phyloP scores from a whole-genome alignment of 2,329 filamentous ascomycete species.

The Sphaerulina musiva region DNA sequence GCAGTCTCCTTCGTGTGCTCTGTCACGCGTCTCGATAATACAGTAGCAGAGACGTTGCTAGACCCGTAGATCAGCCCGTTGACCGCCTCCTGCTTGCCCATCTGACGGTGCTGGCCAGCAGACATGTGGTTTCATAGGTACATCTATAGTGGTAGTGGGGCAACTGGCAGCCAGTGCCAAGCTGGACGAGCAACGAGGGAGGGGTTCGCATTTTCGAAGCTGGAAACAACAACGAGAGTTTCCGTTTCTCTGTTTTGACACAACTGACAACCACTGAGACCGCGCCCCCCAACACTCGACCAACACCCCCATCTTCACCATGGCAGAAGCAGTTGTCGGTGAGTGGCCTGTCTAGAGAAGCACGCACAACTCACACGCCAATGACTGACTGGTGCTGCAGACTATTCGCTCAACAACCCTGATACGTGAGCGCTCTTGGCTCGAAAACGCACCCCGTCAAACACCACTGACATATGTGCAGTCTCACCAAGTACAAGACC shows the following conservation, averaged over 20 bases:
- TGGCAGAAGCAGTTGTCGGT: slow-evolving; percentile 28
- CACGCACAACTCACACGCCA: not conserved
- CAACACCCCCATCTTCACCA: slow-evolving; percentile 16
- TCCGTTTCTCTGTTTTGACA: slow-evolving; percentile 1
- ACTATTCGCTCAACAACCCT: slow-evolving; percentile 36
- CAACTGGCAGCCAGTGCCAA: not conserved
- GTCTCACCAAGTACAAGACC: slow-evolving; percentile 98
- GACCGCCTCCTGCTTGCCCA: slow-evolving; percentile 1
- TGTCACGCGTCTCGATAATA: not conserved
- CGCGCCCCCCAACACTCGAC: not conserved
- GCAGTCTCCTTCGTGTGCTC: not conserved
- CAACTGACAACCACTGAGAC: not conserved
- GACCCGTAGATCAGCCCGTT: slow-evolving; percentile 4
- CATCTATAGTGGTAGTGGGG: too few species aligned
- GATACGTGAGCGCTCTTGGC: slow-evolving; percentile 31
- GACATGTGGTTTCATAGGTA: not conserved
- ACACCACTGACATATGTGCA: slow-evolving; percentile 88
- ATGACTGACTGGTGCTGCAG: slow-evolving; percentile 21
- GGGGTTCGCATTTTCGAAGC: not conserved
- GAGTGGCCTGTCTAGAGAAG: slow-evolving; percentile 8
- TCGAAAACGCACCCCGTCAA: slow-evolving; percentile 30
- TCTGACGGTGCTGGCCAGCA: not conserved
- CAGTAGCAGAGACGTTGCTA: not conserved
- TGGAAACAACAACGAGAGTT: not conserved
- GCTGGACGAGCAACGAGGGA: not conserved